Conservation (phyloP, 2,329 filamentous ascomycete species). For the Colletotrichum salicis region DNA sequence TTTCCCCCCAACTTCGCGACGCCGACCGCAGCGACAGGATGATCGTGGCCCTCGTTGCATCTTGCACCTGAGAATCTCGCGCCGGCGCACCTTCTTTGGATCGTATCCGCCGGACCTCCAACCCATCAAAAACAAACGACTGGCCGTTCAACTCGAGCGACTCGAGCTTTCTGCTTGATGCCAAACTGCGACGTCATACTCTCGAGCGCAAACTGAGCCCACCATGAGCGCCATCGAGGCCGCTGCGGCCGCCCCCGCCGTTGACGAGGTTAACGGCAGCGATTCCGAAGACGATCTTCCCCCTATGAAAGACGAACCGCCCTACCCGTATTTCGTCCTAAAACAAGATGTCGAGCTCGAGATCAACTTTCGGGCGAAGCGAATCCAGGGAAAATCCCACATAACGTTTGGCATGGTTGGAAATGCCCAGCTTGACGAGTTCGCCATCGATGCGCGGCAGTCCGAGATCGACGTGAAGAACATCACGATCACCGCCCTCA, state of each 20-base stretch:
- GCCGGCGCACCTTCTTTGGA: constrained; percentile 29
- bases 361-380: constrained; percentile 82
- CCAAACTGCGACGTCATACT: constrained; percentile 7
- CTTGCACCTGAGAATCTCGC: constrained; percentile 32
- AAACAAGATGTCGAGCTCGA: constrained; percentile 92
- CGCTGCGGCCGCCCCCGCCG: constrained; percentile 23
- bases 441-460: constrained; percentile 71
- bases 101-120: constrained; percentile 12
- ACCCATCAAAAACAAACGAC: neutral
- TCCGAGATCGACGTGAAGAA: constrained; percentile 66
- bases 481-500: constrained; percentile 61
- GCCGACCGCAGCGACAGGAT: constrained; percentile 29
- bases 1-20: constrained; percentile 18
- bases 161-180: constrained; percentile 12
- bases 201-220: constrained; percentile 25
- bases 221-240: constrained; percentile 32
- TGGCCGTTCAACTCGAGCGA: neutral
- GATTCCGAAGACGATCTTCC: constrained; percentile 45
- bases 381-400: constrained; percentile 81
- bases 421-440: constrained; percentile 66
- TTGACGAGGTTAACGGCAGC: constrained; percentile 30
- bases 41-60: constrained; percentile 23
- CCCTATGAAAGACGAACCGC: constrained; percentile 47
- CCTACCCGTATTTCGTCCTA: constrained; percentile 66
- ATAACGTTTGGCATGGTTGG: constrained; percentile 76